Conservation (phyloP, 352 stramenopile species). For the Phytopythium ostracodes region DNA sequence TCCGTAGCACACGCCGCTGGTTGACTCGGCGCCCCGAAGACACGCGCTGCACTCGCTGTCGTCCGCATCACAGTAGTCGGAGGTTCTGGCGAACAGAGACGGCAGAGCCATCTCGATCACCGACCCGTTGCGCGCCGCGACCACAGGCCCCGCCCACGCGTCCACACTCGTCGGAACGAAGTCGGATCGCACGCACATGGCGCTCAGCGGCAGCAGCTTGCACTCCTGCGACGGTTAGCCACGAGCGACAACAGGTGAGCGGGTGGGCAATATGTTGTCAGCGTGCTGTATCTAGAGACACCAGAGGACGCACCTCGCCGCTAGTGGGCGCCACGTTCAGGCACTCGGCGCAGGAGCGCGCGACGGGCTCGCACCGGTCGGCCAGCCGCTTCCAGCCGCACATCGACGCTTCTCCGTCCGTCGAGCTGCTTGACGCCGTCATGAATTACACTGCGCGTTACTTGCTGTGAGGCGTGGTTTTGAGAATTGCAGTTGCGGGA, state of each 20-base stretch:
- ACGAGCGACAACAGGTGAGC: too few species aligned
- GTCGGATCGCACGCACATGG: slow-evolving; percentile 16
- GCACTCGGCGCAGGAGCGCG: slow-evolving; percentile 33
- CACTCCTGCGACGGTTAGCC: slow-evolving; percentile 10
- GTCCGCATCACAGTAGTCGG: slow-evolving; percentile 36
- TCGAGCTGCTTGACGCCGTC: not conserved
- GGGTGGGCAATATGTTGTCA: too few species aligned
- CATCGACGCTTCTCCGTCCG: slow-evolving; percentile 9
- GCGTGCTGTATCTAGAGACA: too few species aligned
- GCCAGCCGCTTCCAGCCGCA: slow-evolving; percentile 29
- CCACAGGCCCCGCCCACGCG: not conserved
- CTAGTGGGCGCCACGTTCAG: slow-evolving; percentile 22
- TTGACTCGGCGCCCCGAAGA: slow-evolving; percentile 6
- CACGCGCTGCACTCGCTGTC: slow-evolving; percentile 37
- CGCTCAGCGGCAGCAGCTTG: slow-evolving; percentile 16
- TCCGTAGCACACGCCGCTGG: slow-evolving; percentile 23
- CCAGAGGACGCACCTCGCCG: slow-evolving; percentile 16
- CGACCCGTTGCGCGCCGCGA: slow-evolving; percentile 10
- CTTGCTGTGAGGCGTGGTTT: not conserved
- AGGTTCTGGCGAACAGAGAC: slow-evolving; percentile 7
- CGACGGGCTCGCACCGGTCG: slow-evolving; percentile 17
- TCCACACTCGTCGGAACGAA: slow-evolving; percentile 7
- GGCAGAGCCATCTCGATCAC: not conserved
- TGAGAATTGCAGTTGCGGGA: not conserved
- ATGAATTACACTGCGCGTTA: not conserved